Evolutionary conservation across 495 filamentous ascomycete genomes (phyloP).

Genomic region (Podospora comata): DNA sequence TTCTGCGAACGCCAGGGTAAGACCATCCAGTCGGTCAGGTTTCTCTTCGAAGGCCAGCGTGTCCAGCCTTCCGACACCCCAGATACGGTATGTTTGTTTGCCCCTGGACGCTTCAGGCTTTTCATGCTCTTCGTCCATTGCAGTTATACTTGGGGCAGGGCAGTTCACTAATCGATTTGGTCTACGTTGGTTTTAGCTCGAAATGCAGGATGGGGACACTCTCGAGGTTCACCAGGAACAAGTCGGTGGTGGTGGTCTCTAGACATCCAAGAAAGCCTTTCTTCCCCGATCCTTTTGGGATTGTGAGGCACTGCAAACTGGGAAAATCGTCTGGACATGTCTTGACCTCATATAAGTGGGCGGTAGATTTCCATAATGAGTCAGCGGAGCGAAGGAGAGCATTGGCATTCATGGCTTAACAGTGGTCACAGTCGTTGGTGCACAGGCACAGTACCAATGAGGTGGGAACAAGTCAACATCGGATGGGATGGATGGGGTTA

Average conservation of each 20-base stretch:
- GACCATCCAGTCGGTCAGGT: constrained; percentile 75
- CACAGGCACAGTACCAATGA: not conserved
- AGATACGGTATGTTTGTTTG: constrained; percentile 68
- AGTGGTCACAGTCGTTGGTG: not conserved
- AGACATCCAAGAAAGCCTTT: not conserved
- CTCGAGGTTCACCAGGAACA: constrained; percentile 99
- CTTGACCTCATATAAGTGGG: not conserved
- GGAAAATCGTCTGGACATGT: not conserved
- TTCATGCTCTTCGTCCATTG: not conserved
- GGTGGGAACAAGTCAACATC: not conserved
- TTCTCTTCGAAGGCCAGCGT: constrained; percentile 91
- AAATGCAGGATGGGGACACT: constrained; percentile 95
- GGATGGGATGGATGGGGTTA: constrained; percentile 6
- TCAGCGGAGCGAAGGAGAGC: not conserved
- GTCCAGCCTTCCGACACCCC: constrained; percentile 88
- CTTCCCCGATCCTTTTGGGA: not conserved
- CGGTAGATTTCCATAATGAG: not conserved
- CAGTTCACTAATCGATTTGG: not conserved
- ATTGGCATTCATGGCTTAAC: not conserved
- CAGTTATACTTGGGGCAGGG: constrained; percentile 6
- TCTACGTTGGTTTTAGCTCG: constrained; percentile 57
- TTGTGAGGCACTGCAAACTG: not conserved
- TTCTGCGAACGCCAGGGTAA: constrained; percentile 98
- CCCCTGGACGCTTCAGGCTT: too few species aligned
- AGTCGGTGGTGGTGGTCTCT: constrained; percentile 68